phyloP scores from a whole-genome alignment of 768 basidiomycete genomes.

The Termitomyces sp. region DNA sequence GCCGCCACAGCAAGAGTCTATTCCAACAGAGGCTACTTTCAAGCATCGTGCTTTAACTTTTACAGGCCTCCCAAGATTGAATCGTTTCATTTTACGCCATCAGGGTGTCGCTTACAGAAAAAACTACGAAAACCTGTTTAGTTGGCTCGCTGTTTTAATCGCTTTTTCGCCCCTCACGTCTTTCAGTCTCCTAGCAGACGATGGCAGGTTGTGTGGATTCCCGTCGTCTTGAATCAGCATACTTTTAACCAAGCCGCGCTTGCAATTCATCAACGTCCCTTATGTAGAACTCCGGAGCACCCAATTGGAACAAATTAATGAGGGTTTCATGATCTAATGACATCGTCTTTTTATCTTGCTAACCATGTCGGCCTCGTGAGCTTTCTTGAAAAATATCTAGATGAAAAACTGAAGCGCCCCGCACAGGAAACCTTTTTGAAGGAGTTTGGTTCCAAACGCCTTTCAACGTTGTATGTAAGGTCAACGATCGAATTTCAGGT shows the following conservation, averaged over 20 bases:
- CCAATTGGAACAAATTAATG: background rate
- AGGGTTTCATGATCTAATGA: background rate
- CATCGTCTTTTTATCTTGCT: background rate
- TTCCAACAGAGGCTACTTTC: background rate
- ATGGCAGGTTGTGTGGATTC: background rate
- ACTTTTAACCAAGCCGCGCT: background rate
- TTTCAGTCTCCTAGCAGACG: conserved; percentile 1
- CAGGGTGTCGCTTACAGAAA: background rate
- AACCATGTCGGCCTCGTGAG: background rate
- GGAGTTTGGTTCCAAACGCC: background rate
- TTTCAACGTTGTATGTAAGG: background rate
- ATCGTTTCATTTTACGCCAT: background rate
- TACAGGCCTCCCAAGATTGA: background rate
- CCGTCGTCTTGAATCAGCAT: background rate
- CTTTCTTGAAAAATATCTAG: background rate
- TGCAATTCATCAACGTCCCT: conserved; percentile 1
- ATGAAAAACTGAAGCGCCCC: background rate
- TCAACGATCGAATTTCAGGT: background rate
- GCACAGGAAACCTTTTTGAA: background rate
- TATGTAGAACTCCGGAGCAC: background rate
- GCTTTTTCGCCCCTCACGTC: background rate
- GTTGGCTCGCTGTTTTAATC: background rate
- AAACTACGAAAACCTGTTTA: background rate
- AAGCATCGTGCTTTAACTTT: background rate
- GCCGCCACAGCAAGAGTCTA: no score